Conservation (phyloP, 129 eudicot genomes). For the Pulicaria dysenterica region DNA sequence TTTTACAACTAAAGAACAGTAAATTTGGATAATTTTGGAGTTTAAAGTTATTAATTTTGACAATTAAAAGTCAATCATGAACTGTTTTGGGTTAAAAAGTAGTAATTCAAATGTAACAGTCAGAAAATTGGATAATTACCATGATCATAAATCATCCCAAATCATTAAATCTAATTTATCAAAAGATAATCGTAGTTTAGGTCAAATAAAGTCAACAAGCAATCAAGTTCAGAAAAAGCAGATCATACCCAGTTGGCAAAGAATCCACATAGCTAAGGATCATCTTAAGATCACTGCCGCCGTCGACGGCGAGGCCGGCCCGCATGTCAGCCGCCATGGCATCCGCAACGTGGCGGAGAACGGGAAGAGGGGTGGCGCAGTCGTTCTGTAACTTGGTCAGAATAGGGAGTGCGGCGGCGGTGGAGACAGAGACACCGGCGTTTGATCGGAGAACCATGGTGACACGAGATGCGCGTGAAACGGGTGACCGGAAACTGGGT, state of each 20-base stretch:
- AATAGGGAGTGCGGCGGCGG: constrained; percentile 45
- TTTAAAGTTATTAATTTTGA: not conserved
- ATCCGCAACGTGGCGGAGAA: constrained; percentile 76
- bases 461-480: constrained; percentile 26
- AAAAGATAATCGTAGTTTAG: not conserved
- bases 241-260: constrained; percentile 77
- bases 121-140: not conserved
- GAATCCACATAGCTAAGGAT: constrained; percentile 72
- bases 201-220: constrained; percentile 23
- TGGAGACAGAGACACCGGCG: constrained; percentile 36
- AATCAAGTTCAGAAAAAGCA: not conserved
- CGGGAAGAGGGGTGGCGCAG: constrained; percentile 72
- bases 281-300: constrained; percentile 80
- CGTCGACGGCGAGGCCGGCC: constrained; percentile 74
- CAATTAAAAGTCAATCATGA: constrained; percentile 4
- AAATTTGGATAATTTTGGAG: not conserved
- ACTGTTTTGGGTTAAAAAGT: constrained; percentile 2
- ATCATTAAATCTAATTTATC: not conserved
- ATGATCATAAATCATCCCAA: not conserved
- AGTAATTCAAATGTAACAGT: not conserved
- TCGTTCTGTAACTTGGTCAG: constrained; percentile 56
- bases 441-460: constrained; percentile 54
- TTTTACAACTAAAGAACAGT: not conserved
- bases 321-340: constrained; percentile 86
- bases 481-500: constrained; percentile 30